Conservation (phyloP, 2,329 filamentous ascomycete species). For the Colletotrichum orchidophilum region DNA sequence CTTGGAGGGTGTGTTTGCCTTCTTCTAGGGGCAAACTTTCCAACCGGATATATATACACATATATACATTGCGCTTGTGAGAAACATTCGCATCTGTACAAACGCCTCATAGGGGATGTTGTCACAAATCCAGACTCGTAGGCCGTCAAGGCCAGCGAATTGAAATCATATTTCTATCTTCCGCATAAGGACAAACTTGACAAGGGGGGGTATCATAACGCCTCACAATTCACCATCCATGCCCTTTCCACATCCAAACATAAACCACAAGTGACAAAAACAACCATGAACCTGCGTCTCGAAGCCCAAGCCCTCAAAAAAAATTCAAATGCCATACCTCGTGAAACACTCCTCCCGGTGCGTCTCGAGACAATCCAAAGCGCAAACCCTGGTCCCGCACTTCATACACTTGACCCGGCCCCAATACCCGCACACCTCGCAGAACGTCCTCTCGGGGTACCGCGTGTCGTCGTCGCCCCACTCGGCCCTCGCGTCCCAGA, state of each 20-base stretch:
- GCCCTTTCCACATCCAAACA: background rate
- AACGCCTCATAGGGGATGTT: background rate
- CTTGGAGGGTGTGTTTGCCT: background rate
- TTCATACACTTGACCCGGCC: constrained; percentile 79
- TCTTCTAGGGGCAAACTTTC: background rate
- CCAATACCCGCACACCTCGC: constrained; percentile 86
- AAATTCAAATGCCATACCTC: constrained; percentile 66
- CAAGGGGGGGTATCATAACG: constrained; percentile 21
- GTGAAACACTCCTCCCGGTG: constrained; percentile 79
- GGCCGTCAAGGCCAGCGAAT: background rate
- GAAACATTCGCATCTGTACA: background rate
- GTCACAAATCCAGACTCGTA: background rate
- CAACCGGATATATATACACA: background rate
- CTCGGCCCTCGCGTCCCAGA: constrained; percentile 67
- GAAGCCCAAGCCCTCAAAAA: no score
- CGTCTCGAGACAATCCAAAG: constrained; percentile 75
- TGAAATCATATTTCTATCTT: background rate
- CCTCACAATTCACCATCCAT: background rate
- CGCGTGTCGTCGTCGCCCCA: constrained; percentile 51
- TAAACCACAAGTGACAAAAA: background rate
- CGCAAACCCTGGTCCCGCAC: constrained; percentile 82
- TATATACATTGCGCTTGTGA: background rate
- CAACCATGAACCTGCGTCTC: no score
- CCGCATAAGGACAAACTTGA: background rate
- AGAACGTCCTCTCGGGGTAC: constrained; percentile 74